Evolutionary conservation across 2,329 filamentous ascomycete species (phyloP), one percentile per base, ranked within the genome.

Genomic region (Lasiodiplodia citricola): DNA sequence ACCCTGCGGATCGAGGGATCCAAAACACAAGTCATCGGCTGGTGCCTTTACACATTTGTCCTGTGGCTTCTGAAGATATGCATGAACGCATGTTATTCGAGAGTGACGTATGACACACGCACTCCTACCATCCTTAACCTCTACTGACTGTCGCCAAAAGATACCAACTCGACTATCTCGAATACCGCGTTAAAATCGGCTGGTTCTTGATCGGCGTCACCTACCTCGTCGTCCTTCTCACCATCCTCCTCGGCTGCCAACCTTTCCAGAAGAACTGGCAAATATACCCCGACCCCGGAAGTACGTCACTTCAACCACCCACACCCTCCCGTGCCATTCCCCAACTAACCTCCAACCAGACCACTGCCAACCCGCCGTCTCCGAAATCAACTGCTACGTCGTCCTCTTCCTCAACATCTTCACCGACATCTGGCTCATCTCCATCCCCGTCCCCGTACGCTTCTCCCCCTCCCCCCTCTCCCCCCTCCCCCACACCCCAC

Each of bases 371-470:
- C 68, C 68, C 38, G 69, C 64, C 44, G 70, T 67, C 41, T 67
- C 70, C 57, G 68, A 67, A 68, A 69, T 38, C 51, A 60, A 66
- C 56, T 65, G 50, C 56, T 68, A 37, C 70, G 69, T 70, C 70
- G 57, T 57, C 68, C 70, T 86, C 38, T 77, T 81, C 3, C 77
- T 85, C 70, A 89, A 88, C 70, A 82, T 88, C 2, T 71, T 78
- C 1, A 90, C 87, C 3, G 88, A 90, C 71, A 64, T 88, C 0
- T 89, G 89, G 71, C 79, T 89, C n/a, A 84, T 89, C 68, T 82
- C 83, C 35, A 88, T 89, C 47, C 87, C 87, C 0, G 78, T 87
- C 4, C 87, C 87, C 5, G 54, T 56, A 37, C 4, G 28, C 1
- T 85, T 4, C 38, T 6, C n/a, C n/a, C n/a, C 2, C 25, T 11